These are phyloP conservation scores for Neofusicoccum umdonicola DNA, from an alignment of 2,329 filamentous ascomycete genomes.

Conservation along the genomic window DNA sequence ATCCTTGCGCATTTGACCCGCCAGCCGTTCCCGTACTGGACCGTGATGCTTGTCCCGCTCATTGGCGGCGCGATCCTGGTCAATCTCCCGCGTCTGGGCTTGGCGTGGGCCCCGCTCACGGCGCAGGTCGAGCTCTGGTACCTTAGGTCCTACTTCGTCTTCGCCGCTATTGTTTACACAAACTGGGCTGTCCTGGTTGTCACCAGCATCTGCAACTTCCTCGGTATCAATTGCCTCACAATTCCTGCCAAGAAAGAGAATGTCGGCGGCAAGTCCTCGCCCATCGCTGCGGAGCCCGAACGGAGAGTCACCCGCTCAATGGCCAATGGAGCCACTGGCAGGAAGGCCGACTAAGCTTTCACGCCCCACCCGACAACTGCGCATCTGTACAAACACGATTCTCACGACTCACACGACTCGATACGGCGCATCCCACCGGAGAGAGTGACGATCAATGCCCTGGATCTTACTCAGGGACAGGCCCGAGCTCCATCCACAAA, in stretches of 20 bases:
- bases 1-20: constrained; percentile 92
- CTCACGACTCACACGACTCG: not conserved
- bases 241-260: constrained; percentile 54
- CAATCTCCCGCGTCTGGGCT: constrained; percentile 75
- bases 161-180: constrained; percentile 82
- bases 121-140: constrained; percentile 72
- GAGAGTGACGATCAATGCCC: not conserved
- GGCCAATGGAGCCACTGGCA: constrained; percentile 9
- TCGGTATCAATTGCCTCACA: constrained; percentile 92
- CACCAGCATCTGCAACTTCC: constrained; percentile 82
- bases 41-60: constrained; percentile 81
- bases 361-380: not conserved
- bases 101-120: constrained; percentile 29
- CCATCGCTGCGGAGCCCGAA: not conserved
- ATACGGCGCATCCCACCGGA: not conserved
- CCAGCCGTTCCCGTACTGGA: constrained; percentile 97
- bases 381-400: not conserved
- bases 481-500: not conserved
- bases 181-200: constrained; percentile 91
- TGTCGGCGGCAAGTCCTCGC: constrained; percentile 12
- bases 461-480: not conserved
- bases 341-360: constrained; percentile 5
- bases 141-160: constrained; percentile 78
- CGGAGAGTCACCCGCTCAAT: constrained; percentile 10
- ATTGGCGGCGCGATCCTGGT: constrained; percentile 78